Evolutionary conservation across 768 basidiomycete species (phyloP).

Genomic region (Tylopilus subfusipes): DNA sequence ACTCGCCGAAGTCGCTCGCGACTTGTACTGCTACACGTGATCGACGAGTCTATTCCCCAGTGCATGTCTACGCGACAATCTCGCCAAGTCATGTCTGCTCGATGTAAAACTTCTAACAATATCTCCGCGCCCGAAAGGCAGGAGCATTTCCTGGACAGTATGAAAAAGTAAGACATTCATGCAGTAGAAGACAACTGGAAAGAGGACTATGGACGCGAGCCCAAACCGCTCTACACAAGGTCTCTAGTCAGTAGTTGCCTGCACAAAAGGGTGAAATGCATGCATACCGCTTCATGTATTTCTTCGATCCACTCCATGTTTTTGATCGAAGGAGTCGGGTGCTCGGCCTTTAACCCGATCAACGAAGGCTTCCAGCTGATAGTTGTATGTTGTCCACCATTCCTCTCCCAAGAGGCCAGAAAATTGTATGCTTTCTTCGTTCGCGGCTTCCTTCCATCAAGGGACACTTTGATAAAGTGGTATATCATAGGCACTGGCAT

Average conservation of each 20-base stretch:
- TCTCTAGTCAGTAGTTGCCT: neutral
- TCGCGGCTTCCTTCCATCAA: slow-evolving; percentile 30
- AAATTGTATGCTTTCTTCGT: slow-evolving; percentile 46
- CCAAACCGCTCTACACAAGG: slow-evolving; percentile 28
- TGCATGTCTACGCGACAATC: neutral
- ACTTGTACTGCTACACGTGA: too few species aligned
- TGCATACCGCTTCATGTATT: slow-evolving; percentile 49
- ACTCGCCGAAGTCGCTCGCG: too few species aligned
- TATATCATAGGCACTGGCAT: slow-evolving; percentile 48
- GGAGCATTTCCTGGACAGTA: neutral
- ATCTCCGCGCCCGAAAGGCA: neutral
- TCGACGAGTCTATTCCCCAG: too few species aligned
- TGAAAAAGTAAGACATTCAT: neutral
- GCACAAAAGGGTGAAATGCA: slow-evolving; percentile 10
- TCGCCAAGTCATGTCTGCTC: neutral
- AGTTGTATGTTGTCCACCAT: slow-evolving; percentile 55
- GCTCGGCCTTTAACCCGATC: slow-evolving; percentile 51
- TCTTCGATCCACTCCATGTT: slow-evolving; percentile 59
- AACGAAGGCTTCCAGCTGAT: slow-evolving; percentile 63
- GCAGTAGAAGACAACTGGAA: slow-evolving; percentile 18
- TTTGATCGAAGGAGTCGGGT: slow-evolving; percentile 49
- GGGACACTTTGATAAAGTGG: slow-evolving; percentile 46
- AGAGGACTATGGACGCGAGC: slow-evolving; percentile 33
- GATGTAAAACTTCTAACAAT: neutral
- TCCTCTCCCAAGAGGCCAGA: slow-evolving; percentile 43